phyloP scores from a whole-genome alignment of 2,329 filamentous ascomycete genomes.

The Talaromyces piceae region DNA sequence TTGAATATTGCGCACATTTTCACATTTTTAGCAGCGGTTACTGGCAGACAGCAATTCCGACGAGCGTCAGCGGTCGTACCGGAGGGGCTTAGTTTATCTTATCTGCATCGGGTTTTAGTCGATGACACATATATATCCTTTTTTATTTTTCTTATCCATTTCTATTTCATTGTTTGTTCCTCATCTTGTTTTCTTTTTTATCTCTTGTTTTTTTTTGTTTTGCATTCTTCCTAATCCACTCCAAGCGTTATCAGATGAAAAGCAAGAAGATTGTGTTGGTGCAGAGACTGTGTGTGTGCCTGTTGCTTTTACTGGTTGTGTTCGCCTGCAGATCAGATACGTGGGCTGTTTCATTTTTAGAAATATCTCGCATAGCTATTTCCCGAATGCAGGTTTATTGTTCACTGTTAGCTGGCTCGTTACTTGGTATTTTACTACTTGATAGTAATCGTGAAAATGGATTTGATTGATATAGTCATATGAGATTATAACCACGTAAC shows the following conservation, averaged over 20 bases:
- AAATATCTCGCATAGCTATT: constrained; percentile 1
- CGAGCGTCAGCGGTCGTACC: not conserved
- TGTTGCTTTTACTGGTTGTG: not conserved
- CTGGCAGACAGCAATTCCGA: not conserved
- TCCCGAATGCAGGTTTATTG: not conserved
- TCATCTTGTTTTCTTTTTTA: not conserved
- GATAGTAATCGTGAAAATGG: too few relatives aligned
- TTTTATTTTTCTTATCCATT: too few relatives aligned
- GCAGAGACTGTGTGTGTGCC: not conserved
- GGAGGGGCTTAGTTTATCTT: not conserved
- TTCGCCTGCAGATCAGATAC: not conserved
- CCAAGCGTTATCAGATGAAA: not conserved
- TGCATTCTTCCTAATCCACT: too few relatives aligned
- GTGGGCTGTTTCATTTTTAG: too few relatives aligned
- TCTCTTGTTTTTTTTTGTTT: too few relatives aligned
- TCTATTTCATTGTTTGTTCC: not conserved
- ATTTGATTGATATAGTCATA: too few relatives aligned
- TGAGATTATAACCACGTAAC: too few relatives aligned
- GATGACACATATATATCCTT: not conserved
- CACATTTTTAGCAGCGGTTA: constrained; percentile 8
- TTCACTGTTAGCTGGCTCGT: not conserved
- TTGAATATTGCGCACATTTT: constrained; percentile 5
- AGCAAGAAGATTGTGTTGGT: not conserved
- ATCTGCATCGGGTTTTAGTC: not conserved
- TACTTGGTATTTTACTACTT: not conserved